Percentiles rank a stretch among this genome's conserved stretches.
phyloP scores from a whole-genome alignment of 306 rosid genomes.

The Prinsepia uniflora region DNA sequence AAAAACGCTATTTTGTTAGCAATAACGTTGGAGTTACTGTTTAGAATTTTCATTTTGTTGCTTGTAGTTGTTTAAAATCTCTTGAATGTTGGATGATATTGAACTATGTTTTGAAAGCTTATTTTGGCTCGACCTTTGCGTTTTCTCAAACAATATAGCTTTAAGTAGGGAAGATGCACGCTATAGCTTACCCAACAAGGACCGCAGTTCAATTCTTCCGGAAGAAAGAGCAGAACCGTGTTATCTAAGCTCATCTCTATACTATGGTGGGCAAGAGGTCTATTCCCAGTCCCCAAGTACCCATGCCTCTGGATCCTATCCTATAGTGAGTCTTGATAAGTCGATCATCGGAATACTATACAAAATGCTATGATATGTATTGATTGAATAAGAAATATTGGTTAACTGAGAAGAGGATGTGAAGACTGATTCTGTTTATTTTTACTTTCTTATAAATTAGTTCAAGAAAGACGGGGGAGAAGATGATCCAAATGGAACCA shows the following conservation, averaged over 20 bases:
- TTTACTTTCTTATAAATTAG: conserved; percentile 25
- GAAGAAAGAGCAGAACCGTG: conserved; percentile 55
- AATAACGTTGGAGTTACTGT: too few relatives aligned
- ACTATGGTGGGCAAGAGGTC: conserved; percentile 54
- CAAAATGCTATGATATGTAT: not conserved
- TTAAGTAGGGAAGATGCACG: conserved; percentile 22
- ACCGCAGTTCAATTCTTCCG: conserved; percentile 30
- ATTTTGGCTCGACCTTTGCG: conserved; percentile 8
- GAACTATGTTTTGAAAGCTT: not conserved
- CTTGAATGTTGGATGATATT: conserved; percentile 2
- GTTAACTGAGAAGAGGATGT: not conserved
- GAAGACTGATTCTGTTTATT: conserved; percentile 7
- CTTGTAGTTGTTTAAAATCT: not conserved
- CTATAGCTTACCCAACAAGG: conserved; percentile 32
- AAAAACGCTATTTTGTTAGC: too few relatives aligned
- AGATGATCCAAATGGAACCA: conserved; percentile 50
- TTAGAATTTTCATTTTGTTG: not conserved
- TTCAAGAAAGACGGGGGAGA: conserved; percentile 36
- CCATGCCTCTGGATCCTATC: conserved; percentile 31
- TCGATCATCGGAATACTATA: not conserved
- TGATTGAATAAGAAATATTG: not conserved
- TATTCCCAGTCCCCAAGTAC: conserved; percentile 40
- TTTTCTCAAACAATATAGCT: conserved; percentile 19
- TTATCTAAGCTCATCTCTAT: conserved; percentile 52
- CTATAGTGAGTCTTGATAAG: conserved; percentile 40